Evolutionary conservation across 2,329 filamentous ascomycete genomes (phyloP), one percentile per base, ranked within the genome.

Genomic region (Pseudogymnoascus sp.): DNA sequence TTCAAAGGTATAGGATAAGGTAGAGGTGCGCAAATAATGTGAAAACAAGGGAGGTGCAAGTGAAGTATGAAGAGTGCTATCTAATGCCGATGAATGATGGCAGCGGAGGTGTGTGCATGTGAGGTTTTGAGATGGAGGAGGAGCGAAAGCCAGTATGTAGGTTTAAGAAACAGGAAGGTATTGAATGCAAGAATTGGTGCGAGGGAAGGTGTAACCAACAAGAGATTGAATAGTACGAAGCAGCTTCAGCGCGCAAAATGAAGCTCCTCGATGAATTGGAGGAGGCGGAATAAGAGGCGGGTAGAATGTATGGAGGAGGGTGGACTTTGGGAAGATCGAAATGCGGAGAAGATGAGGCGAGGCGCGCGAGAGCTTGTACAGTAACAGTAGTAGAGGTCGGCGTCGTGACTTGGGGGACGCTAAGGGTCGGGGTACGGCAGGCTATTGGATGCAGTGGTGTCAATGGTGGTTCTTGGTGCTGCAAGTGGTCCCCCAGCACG

Each of bases 1-100:
- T 71, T 71, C 69, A 69, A 70, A 70, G 71, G 64, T 59, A 65
- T 42, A 60, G 33, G 37, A 38, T 38, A 38, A 60, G 37, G 37
- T 38, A 25, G 59, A 38, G 59, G 37, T 23, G 59, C 59, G 33
- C 59, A 42, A 60, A 60, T 38, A 38, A 60, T n/a, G 59, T 60
- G 37, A 60, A 60, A 60, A 56, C 50, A 56, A 56, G 50, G 28
- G 50, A 33, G n/a, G 28, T 56, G 37, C 59, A 60, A 60, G 37
- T 38, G 59, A 60, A 60, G 59, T 60, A 42, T 60, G 59, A 60
- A 60, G 59, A 40, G 59, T 31, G 33, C 25, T 56, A 56, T 56
- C 25, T 56, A 56, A 56, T 33, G n/a, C 50, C 50, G 50, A 56
- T 56, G 50, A 56, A 21, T 56, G 50, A 56, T 4, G 50, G 59